Evolutionary conservation across 805 yeast species (phyloP), one percentile per base, ranked within the genome.

Genomic region (Yarrowia osloensis): DNA sequence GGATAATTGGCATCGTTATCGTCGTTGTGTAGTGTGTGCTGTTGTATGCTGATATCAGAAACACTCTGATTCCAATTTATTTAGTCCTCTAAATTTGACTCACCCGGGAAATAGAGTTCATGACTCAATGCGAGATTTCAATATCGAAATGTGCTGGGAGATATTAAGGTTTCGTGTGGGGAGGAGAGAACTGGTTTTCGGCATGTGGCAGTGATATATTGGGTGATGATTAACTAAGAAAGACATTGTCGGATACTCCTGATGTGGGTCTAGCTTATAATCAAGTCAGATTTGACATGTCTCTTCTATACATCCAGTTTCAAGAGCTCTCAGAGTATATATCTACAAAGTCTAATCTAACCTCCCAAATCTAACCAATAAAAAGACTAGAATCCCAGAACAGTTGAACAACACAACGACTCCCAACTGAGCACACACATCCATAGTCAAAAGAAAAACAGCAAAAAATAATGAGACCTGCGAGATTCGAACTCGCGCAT

Each of bases 1-100:
- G 83, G 29, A 50, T 50, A 21, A 15, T 21, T 2, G 57, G 57
- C 57, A 50, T 50, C 8, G 21, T 24, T 8, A 9, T 12, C 11
- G 5, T 19, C 17, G 5, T 28, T 28, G 31, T 28, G 31, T 28
- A 28, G 31, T 4, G 35, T 49, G 55, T 29, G 13, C 15, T 28
- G 52, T 9, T 3, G 33, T 17, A n/a, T n/a, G 42, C 33, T 17
- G 52, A 11, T 46, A 12, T 6, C 7, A 7, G 13, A 31, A 11
- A 31, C 13, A 6, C 4, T 35, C 39, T 9, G 31, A 13, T n/a
- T 11, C 22, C 3, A 22, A 24, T 29, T 28, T 17, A n/a, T 19
- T 29, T 19, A n/a, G 37, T 11, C n/a, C 24, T 19, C 35, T 21
- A 49, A 49, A 28, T 49, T 46, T 49, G 54, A 49, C 54, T 49